Evolutionary conservation across 2,329 filamentous ascomycete species (phyloP).

Genomic region (Colletotrichum agaves): DNA sequence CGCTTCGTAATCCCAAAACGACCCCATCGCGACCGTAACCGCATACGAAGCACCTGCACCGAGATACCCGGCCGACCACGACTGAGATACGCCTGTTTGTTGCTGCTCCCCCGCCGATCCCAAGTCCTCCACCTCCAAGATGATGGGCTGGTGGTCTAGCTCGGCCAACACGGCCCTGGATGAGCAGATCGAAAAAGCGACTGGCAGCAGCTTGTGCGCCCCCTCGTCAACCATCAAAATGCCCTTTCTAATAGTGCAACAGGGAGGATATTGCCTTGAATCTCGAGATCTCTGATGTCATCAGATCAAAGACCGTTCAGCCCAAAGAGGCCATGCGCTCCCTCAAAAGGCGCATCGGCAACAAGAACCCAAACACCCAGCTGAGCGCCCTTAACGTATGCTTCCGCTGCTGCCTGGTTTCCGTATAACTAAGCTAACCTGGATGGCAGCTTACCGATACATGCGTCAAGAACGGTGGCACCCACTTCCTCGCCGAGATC

Average conservation of each 20-base stretch:
- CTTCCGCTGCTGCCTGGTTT: conserved; percentile 33
- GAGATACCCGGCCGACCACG: conserved; percentile 10
- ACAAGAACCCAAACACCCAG: conserved; percentile 98
- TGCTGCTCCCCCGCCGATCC: conserved; percentile 20
- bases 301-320: conserved; percentile 96
- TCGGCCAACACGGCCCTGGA: conserved; percentile 91
- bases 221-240: conserved; percentile 16
- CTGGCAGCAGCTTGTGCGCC: conserved; percentile 87
- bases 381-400: conserved; percentile 89
- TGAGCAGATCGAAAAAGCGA: conserved; percentile 96
- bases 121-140: conserved; percentile 49
- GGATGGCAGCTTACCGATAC: conserved; percentile 87
- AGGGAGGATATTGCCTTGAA: conserved; percentile 98
- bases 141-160: conserved; percentile 97
- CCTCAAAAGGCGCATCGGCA: conserved; percentile 91
- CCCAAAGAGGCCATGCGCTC: conserved; percentile 98
- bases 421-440: conserved; percentile 38
- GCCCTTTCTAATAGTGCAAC: conserved; percentile 41
- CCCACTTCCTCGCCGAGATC: conserved; percentile 94
- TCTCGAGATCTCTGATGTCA: conserved; percentile 97
- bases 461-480: conserved; percentile 97
- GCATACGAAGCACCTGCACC: background rate
- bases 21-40: conserved; percentile 13
- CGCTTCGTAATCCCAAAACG: conserved; percentile 17
- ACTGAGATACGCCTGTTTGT: conserved; percentile 17